Conservation (phyloP, 2,329 filamentous ascomycete genomes). For the Huntiella decipiens region DNA sequence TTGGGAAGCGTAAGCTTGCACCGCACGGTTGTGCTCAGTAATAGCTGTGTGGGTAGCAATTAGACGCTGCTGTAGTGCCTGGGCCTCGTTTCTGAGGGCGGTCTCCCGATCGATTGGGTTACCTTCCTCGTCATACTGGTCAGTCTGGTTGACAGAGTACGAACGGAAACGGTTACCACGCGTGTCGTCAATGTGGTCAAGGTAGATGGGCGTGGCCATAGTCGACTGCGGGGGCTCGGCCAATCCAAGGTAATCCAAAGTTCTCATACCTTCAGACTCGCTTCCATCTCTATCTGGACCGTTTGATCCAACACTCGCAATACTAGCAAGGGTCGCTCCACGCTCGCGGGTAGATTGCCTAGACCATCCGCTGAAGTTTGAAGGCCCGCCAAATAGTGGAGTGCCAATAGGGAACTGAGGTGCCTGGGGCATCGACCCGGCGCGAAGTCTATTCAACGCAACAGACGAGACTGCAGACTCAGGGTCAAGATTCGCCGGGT, state of each 20-base stretch:
- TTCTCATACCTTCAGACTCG: slow-evolving; percentile 76
- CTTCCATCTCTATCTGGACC: slow-evolving; percentile 68
- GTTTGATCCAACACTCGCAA: slow-evolving; percentile 78
- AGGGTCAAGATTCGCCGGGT: slow-evolving; percentile 41
- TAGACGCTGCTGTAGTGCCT: slow-evolving; percentile 41
- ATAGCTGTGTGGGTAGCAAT: slow-evolving; percentile 52
- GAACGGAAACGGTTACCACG: slow-evolving; percentile 81
- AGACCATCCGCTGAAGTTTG: slow-evolving; percentile 75
- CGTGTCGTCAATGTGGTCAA: slow-evolving; percentile 57
- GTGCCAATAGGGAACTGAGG: slow-evolving; percentile 38
- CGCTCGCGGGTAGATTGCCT: slow-evolving; percentile 48
- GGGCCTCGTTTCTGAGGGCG: slow-evolving; percentile 36
- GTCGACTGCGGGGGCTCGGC: slow-evolving; percentile 82
- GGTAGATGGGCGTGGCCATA: slow-evolving; percentile 48
- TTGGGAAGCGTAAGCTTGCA: slow-evolving; percentile 78
- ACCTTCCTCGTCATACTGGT: slow-evolving; percentile 84
- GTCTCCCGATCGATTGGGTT: slow-evolving; percentile 47
- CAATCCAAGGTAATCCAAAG: slow-evolving; percentile 84
- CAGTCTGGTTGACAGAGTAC: slow-evolving; percentile 96
- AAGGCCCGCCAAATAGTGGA: slow-evolving; percentile 60
- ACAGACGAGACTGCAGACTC: slow-evolving; percentile 35
- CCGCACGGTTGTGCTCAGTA: slow-evolving; percentile 78
- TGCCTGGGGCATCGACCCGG: slow-evolving; percentile 85
- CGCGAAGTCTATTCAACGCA: slow-evolving; percentile 65
- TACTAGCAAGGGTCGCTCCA: slow-evolving; percentile 64